Conservation (phyloP, 495 filamentous ascomycete species). For the Neurospora sublineolata region DNA sequence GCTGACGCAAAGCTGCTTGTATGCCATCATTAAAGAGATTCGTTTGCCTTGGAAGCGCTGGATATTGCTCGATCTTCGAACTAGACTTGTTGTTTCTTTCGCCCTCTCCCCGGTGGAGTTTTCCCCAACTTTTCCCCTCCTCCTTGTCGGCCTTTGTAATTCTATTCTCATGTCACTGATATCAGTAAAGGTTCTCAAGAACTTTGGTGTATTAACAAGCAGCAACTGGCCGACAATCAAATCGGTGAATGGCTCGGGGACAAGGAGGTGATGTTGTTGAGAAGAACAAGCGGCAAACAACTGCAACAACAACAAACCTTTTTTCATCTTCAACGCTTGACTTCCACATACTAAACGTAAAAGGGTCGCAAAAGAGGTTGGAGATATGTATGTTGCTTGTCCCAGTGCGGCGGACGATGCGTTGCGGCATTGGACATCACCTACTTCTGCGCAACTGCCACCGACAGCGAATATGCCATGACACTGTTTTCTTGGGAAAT, state of each 20-base stretch:
- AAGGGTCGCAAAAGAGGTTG: neutral
- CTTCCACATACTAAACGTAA: neutral
- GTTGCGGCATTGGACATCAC: neutral
- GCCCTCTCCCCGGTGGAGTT: too few relatives aligned
- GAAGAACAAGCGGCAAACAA: neutral
- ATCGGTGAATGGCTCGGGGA: neutral
- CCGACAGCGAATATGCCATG: neutral
- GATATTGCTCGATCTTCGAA: neutral
- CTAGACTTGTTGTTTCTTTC: neutral
- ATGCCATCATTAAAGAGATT: neutral
- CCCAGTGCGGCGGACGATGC: neutral
- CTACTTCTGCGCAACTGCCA: neutral
- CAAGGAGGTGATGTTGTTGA: neutral
- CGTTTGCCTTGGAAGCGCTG: neutral
- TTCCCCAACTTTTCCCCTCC: too few relatives aligned
- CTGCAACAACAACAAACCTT: neutral
- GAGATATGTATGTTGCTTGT: neutral
- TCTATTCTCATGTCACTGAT: too few relatives aligned
- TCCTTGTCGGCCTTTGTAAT: too few relatives aligned
- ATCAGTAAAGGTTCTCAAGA: too few relatives aligned
- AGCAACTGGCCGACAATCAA: too few relatives aligned
- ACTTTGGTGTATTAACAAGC: too few relatives aligned
- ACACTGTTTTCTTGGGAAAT: neutral
- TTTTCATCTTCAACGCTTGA: neutral
- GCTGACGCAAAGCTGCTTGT: neutral